Base-by-base conservation (phyloP, 306 rosid species). In the Vigna unguiculata region DNA sequence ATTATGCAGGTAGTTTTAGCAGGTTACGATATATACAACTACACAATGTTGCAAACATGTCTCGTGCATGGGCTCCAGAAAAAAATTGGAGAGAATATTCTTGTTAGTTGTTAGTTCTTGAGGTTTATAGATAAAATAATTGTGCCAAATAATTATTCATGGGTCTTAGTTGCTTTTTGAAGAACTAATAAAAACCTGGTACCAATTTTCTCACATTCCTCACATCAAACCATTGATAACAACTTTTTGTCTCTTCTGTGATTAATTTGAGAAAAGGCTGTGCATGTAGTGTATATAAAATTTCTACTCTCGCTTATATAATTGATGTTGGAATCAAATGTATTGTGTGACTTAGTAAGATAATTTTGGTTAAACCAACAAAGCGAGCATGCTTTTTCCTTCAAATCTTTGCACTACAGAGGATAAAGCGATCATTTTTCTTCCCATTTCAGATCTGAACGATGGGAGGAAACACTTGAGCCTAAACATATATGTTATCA, bases 21-120 rank as follows among this genome's bases (percentile, higher is more conserved):
- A 41, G 41, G 47, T 41, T 40, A 13, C 12, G 47, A 38, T 38
- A 53, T 10, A 43, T 3, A 43, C 48, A 43, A 43, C 54, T 17
- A 17, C 48, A 10, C 22, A 77, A 43, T 40, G 57, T 66, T 66
- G 30, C 43, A 51, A 24, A 38, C 55, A 40, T 76, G 74, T 76
- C 12, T 53, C 80, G 9, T 38, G 21, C 5, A 8, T 22, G 36
- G 34, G 16, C 21, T 45, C 13, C 57, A 51, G 22, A 19, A 16
- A 19, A 16, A 14, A 68, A 19, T 58, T 19, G 30, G 16, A 17
- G n/a, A 30, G 19, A 28, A 19, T 12, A 14, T 69, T 69, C 51
- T 28, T 61, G 11, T 19, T 78, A 51, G 21, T 28, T 61, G 11
- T 19, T 78, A 51, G 21, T 49, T 47, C 60, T 60, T 43, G 69